Evolutionary conservation across 768 basidiomycete species (phyloP).

Genomic region (Boletus sp.): DNA sequence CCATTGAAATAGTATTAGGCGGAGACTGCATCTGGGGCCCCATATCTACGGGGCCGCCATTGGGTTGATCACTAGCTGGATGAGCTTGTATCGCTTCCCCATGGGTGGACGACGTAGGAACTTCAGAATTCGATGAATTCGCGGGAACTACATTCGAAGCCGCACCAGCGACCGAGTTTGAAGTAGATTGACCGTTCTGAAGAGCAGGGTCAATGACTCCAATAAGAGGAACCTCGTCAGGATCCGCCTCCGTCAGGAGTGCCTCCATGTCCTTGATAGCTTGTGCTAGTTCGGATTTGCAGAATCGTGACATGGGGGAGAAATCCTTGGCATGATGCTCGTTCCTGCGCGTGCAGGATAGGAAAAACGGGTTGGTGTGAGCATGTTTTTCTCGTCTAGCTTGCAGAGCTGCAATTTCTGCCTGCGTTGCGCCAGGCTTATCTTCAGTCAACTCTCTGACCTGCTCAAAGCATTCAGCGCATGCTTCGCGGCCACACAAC

Average conservation of each 20-base stretch:
- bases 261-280: conserved; percentile 70
- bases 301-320: conserved; percentile 79
- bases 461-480: conserved; percentile 76
- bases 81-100: conserved; percentile 9
- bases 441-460: conserved; percentile 63
- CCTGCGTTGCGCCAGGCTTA: conserved; percentile 44
- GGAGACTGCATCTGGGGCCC: conserved; percentile 5
- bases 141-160: conserved; percentile 12
- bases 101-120: not conserved
- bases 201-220: conserved; percentile 32
- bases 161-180: not conserved
- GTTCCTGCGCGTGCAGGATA: conserved; percentile 66
- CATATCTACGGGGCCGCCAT: conserved; percentile 3
- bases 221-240: conserved; percentile 21
- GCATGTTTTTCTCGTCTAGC: conserved; percentile 57
- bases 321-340: conserved; percentile 71
- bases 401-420: conserved; percentile 49
- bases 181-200: conserved; percentile 14
- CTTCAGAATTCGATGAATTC: conserved; percentile 6
- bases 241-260: conserved; percentile 39
- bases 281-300: conserved; percentile 55
- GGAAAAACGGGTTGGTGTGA: conserved; percentile 69
- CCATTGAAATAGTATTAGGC: conserved; percentile 5
- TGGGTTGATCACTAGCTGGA: conserved; percentile 4
- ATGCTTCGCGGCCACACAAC: conserved; percentile 87